Evolutionary conservation across 306 rosid species (phyloP), one percentile per base, ranked within the genome.

Genomic region (Lathyrus aphaca): DNA sequence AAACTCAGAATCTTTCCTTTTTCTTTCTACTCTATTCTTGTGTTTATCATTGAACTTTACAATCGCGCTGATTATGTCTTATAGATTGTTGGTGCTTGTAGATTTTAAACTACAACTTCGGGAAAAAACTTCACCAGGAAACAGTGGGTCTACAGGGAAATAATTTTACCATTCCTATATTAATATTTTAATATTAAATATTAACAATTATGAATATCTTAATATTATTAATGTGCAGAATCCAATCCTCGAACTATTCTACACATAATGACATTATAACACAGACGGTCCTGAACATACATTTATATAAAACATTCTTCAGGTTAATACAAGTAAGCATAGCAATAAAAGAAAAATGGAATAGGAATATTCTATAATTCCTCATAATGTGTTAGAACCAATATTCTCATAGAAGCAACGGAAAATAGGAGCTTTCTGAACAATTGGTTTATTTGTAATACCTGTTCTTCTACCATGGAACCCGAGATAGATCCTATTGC

Each of bases 401-500:
- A 39, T 56, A 37, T 14, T 15, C 8, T 19, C 38, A n/a, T 25
- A 37, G 29, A 50, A 61, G 54, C 15, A 37, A 49, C n/a, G 12
- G 54, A 72, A 50, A 49, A 38, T 19, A 10, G 19, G 10, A 23
- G 29, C 21, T 35, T 16, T 25, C 21, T 43, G 18, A 48, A 32
- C 19, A 63, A 56, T 42, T 16, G 21, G 68, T 15, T 57, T 64
- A 38, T 45, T 78, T 37, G 65, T 23, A 13, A 42, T 73, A 90
- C 98, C 96, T 94, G 98, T 49, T 94, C 97, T 80, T 94, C 98
- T 72, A 82, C 45, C 98, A 94, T 94, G 66, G 97, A 94, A 75
- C 98, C 98, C 55, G 98, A 94, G 78, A 94, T 94, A 29, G 98
- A 94, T 53, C 98, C 98, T 77, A 94, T 94, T 29, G 97, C 97